Conservation (phyloP, 1,284 basidiomycete species). For the Amylostereum chailletii region DNA sequence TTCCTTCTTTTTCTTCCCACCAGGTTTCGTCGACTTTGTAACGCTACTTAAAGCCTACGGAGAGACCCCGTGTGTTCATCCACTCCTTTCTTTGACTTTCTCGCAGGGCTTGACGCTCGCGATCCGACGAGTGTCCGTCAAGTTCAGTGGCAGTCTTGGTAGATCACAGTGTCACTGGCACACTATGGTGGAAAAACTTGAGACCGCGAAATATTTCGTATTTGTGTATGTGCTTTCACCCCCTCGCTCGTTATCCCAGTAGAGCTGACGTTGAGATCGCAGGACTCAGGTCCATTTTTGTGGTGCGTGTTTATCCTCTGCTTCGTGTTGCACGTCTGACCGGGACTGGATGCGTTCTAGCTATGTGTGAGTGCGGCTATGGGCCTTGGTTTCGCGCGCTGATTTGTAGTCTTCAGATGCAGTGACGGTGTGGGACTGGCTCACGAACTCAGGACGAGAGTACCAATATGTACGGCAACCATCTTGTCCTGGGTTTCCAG, state of each 20-base stretch:
- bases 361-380: background rate
- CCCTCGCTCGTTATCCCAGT: constrained; percentile 5
- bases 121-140: too few relatives aligned
- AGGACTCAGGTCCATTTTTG: constrained; percentile 18
- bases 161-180: too few relatives aligned
- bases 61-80: too few relatives aligned
- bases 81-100: too few relatives aligned
- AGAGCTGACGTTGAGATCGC: background rate
- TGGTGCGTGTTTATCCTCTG: background rate
- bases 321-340: background rate
- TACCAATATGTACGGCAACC: background rate
- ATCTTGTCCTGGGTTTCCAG: background rate
- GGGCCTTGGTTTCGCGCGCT: background rate
- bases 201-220: constrained; percentile 26
- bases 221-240: constrained; percentile 34
- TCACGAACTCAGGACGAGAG: background rate
- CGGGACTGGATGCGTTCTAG: background rate
- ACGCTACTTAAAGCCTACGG: too few relatives aligned
- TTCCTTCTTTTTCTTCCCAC: too few relatives aligned
- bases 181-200: too few relatives aligned
- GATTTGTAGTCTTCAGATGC: background rate
- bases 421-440: background rate
- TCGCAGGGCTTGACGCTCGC: too few relatives aligned
- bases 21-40: too few relatives aligned
- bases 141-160: too few relatives aligned